These are phyloP conservation scores for Tubosaeta sp. DNA, from an alignment of 768 basidiomycete genomes.

Conservation along the genomic window DNA sequence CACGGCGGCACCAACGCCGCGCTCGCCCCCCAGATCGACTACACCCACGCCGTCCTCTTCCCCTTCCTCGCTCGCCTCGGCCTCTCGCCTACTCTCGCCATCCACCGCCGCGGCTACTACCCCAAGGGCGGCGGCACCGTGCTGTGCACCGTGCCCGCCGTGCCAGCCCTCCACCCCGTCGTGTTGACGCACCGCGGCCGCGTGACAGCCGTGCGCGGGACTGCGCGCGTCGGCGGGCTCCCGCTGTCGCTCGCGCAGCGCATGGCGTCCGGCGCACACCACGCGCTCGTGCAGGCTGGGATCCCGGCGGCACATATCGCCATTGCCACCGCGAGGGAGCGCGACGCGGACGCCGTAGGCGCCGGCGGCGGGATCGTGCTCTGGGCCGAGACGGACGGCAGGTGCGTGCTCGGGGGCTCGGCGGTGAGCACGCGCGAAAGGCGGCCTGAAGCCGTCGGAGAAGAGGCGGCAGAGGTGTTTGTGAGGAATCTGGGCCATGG, in stretches of 20 bases:
- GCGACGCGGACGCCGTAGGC: constrained; percentile 44
- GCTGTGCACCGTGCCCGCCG: constrained; percentile 32
- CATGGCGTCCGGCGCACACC: constrained; percentile 53
- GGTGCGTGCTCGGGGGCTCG: constrained; percentile 66
- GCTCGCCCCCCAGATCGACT: constrained; percentile 73
- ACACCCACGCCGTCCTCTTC: constrained; percentile 58
- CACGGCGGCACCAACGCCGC: constrained; percentile 71
- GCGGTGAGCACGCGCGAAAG: constrained; percentile 54
- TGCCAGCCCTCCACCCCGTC: constrained; percentile 41
- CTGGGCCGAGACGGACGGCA: constrained; percentile 69
- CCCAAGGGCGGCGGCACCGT: constrained; percentile 73
- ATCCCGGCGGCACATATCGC: constrained; percentile 15
- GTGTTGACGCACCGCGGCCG: constrained; percentile 54
- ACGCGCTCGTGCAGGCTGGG: constrained; percentile 40
- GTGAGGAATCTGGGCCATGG: constrained; percentile 54
- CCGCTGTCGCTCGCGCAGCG: constrained; percentile 49
- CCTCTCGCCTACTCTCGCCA: constrained; percentile 38
- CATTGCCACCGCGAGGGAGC: constrained; percentile 46
- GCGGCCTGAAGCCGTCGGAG: constrained; percentile 46
- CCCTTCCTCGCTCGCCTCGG: constrained; percentile 61
- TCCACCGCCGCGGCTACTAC: constrained; percentile 62
- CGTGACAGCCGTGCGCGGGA: constrained; percentile 48
- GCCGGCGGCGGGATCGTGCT: constrained; percentile 69
- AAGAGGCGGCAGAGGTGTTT: constrained; percentile 57
- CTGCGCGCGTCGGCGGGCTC: constrained; percentile 65